phyloP scores from a whole-genome alignment of 164 flowering plant species.

The Annona cherimola region DNA sequence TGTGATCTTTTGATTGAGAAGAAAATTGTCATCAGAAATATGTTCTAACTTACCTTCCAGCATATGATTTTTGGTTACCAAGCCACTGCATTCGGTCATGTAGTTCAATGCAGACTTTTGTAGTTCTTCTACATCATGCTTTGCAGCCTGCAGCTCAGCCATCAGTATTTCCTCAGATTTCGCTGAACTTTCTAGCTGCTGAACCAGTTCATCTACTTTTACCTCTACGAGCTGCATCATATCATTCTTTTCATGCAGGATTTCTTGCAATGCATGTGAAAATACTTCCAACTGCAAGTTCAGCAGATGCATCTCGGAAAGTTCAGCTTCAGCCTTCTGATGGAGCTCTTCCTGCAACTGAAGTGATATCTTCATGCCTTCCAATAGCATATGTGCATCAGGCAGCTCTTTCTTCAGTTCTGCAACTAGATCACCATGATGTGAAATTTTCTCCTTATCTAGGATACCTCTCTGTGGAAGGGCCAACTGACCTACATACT shows the following conservation, averaged over 20 bases:
- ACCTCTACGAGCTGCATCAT: conserved; percentile 35
- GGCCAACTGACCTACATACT: neutral
- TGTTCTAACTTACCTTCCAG: conserved; percentile 48
- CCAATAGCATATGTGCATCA: conserved; percentile 36
- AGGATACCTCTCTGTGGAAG: neutral
- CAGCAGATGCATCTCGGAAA: conserved; percentile 44
- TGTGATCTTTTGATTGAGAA: conserved; percentile 43
- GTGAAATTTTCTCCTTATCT: conserved; percentile 4
- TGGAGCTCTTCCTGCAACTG: conserved; percentile 60
- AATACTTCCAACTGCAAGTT: conserved; percentile 60
- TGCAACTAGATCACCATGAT: conserved; percentile 14
- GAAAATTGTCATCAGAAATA: conserved; percentile 42
- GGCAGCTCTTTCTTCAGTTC: conserved; percentile 23
- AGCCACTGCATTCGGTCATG: conserved; percentile 38
- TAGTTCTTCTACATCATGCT: conserved; percentile 43
- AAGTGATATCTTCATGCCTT: conserved; percentile 51
- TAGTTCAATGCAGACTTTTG: conserved; percentile 39
- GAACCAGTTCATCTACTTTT: conserved; percentile 32
- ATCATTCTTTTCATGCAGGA: conserved; percentile 45
- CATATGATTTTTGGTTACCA: conserved; percentile 42
- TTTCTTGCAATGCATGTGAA: conserved; percentile 47
- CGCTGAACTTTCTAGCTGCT: conserved; percentile 45
- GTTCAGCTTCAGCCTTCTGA: conserved; percentile 63
- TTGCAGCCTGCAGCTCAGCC: conserved; percentile 52
- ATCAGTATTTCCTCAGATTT: conserved; percentile 47